phyloP scores from a whole-genome alignment of 2,329 filamentous ascomycete genomes.

The Calonectria fujianensis region DNA sequence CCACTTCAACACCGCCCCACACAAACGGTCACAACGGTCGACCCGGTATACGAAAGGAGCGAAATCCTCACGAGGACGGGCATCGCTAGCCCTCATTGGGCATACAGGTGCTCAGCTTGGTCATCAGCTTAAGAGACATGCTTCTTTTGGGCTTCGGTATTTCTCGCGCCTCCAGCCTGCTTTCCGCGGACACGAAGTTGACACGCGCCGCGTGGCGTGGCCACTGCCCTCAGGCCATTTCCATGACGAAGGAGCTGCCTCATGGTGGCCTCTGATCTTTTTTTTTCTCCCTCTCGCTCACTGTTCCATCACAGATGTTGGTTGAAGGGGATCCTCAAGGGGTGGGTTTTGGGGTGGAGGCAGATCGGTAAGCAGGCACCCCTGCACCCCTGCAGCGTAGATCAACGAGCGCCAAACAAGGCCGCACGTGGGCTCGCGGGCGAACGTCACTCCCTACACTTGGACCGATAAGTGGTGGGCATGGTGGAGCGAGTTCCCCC shows the following conservation, averaged over 20 bases:
- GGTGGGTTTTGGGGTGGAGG: neutral
- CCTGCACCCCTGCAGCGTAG: neutral
- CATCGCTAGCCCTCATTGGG: neutral
- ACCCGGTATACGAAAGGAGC: conserved; percentile 19
- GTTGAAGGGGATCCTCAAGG: neutral
- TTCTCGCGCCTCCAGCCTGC: neutral
- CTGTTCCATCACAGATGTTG: conserved; percentile 7
- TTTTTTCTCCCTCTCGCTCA: neutral
- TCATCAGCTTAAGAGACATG: neutral
- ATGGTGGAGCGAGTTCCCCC: conserved; percentile 12
- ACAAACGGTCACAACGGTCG: conserved; percentile 2
- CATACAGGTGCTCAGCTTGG: neutral
- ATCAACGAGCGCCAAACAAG: conserved; percentile 15
- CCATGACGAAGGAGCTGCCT: neutral
- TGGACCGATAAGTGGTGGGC: conserved; percentile 5
- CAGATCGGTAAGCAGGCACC: conserved; percentile 12
- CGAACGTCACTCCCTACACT: neutral
- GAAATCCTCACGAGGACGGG: neutral
- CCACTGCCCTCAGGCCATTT: neutral
- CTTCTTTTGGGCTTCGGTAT: neutral
- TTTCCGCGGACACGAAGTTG: neutral
- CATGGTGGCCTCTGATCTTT: neutral
- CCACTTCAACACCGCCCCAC: neutral
- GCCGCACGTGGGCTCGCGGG: neutral
- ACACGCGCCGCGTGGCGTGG: conserved; percentile 12